Conservation (phyloP, 768 basidiomycete species). For the Suillus clintonianus region DNA sequence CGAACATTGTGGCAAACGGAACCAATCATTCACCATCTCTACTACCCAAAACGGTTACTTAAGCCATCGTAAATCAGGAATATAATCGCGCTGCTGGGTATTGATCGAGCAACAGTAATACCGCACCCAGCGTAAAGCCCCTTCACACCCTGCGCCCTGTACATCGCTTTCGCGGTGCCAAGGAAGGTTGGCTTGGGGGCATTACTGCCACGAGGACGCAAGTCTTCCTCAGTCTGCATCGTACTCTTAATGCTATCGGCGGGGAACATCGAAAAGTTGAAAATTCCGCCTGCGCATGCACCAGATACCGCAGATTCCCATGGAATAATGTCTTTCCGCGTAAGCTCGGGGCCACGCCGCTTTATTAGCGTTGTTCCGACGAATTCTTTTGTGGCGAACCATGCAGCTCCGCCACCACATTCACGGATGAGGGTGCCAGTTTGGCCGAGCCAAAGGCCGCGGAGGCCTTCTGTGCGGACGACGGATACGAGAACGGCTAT, state of each 20-base stretch:
- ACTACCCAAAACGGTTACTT: slow-evolving; percentile 49
- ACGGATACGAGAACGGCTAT: slow-evolving; percentile 64
- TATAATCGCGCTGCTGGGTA: slow-evolving; percentile 90
- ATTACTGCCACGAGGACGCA: slow-evolving; percentile 53
- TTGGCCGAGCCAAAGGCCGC: slow-evolving; percentile 96
- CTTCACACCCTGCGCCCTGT: slow-evolving; percentile 68
- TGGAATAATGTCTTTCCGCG: slow-evolving; percentile 54
- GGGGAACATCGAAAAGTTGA: slow-evolving; percentile 90
- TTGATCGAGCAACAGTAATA: slow-evolving; percentile 80
- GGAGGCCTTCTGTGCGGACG: slow-evolving; percentile 66
- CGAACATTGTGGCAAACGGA: no score
- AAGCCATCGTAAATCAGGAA: slow-evolving; percentile 91
- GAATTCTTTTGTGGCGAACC: slow-evolving; percentile 90
- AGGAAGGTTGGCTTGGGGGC: slow-evolving; percentile 44
- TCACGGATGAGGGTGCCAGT: slow-evolving; percentile 92
- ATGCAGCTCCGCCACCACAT: slow-evolving; percentile 86
- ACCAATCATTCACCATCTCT: no score
- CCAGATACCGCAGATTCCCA: slow-evolving; percentile 89
- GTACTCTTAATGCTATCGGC: slow-evolving; percentile 94
- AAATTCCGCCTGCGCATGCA: slow-evolving; percentile 82
- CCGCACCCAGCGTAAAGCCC: slow-evolving; percentile 94
- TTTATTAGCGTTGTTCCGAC: slow-evolving; percentile 62
- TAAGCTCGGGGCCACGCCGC: slow-evolving; percentile 39
- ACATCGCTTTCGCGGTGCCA: slow-evolving; percentile 70
- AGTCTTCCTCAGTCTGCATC: slow-evolving; percentile 92